Evolutionary conservation across 345 rosid species (phyloP).

Genomic region (Cochlearia excelsa): DNA sequence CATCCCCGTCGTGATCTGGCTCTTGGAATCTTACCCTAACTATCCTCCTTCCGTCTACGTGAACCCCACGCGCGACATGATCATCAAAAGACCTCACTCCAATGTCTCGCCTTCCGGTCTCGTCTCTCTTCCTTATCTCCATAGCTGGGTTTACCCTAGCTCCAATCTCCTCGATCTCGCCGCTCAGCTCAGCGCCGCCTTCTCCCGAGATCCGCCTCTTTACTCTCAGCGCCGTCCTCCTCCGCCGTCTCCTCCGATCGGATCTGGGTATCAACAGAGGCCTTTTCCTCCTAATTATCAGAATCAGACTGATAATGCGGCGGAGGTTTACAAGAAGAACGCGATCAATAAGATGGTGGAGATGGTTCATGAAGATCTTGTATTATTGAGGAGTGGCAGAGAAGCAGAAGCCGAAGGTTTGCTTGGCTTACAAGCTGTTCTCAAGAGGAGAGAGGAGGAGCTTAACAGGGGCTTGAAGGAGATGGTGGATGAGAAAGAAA

Average conservation of each 20-base stretch:
- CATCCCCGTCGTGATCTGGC: conserved; percentile 91
- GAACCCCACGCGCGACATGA: conserved; percentile 93
- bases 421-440: conserved; percentile 58
- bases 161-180: conserved; percentile 74
- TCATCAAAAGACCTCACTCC: conserved; percentile 84
- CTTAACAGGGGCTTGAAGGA: conserved; percentile 57
- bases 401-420: conserved; percentile 80
- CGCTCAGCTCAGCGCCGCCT: conserved; percentile 46
- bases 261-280: background rate
- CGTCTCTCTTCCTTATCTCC: conserved; percentile 71
- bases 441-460: conserved; percentile 64
- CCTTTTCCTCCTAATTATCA: background rate
- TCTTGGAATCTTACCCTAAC: conserved; percentile 79
- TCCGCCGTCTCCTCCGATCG: conserved; percentile 28
- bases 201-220: conserved; percentile 80
- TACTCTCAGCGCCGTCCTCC: conserved; percentile 70
- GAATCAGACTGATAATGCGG: conserved; percentile 58
- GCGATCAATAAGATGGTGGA: conserved; percentile 74
- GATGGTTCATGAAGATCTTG: conserved; percentile 54
- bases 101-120: conserved; percentile 81
- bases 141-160: conserved; percentile 81
- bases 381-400: conserved; percentile 53
- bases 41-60: conserved; percentile 82
- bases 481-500: conserved; percentile 73
- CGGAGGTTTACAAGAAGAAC: conserved; percentile 67